These are phyloP conservation scores for Millerozyma miso DNA, from an alignment of 805 yeast species.

Conservation along the genomic window DNA sequence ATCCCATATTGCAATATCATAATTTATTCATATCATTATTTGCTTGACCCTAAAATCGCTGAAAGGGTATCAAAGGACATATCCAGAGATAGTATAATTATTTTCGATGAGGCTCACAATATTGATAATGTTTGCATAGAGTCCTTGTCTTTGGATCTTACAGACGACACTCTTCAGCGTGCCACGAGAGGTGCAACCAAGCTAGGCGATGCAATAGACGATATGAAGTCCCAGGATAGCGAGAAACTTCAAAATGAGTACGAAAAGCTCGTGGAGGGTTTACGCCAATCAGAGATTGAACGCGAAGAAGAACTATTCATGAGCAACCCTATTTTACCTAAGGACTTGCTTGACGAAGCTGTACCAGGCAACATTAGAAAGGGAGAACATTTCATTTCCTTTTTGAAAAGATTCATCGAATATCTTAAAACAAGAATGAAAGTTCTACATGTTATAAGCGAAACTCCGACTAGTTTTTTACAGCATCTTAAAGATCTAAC, in stretches of 20 bases:
- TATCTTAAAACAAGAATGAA: slow-evolving; percentile 96
- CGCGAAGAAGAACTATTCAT: slow-evolving; percentile 63
- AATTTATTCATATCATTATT: slow-evolving; percentile 93
- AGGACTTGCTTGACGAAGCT: slow-evolving; percentile 84
- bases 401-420: slow-evolving; percentile 87
- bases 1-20: slow-evolving; percentile 89
- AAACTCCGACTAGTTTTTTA: slow-evolving; percentile 88
- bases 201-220: slow-evolving; percentile 75
- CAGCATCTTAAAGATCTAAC: slow-evolving; percentile 92
- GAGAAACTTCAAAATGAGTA: slow-evolving; percentile 85
- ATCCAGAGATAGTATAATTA: slow-evolving; percentile 87
- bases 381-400: slow-evolving; percentile 95
- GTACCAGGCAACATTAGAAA: slow-evolving; percentile 96
- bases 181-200: slow-evolving; percentile 86
- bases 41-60: slow-evolving; percentile 94
- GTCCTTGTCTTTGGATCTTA: slow-evolving; percentile 84
- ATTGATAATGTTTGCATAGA: slow-evolving; percentile 98
- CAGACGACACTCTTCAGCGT: slow-evolving; percentile 80
- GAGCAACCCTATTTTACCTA: slow-evolving; percentile 83
- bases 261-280: slow-evolving; percentile 83
- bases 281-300: slow-evolving; percentile 73
- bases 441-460: slow-evolving; percentile 95
- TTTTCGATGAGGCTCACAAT: slow-evolving; percentile 98
- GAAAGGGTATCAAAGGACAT: slow-evolving; percentile 91
- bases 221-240: slow-evolving; percentile 78